Conservation (phyloP, 768 basidiomycete genomes). For the Xerocomus brunneocitrinus region DNA sequence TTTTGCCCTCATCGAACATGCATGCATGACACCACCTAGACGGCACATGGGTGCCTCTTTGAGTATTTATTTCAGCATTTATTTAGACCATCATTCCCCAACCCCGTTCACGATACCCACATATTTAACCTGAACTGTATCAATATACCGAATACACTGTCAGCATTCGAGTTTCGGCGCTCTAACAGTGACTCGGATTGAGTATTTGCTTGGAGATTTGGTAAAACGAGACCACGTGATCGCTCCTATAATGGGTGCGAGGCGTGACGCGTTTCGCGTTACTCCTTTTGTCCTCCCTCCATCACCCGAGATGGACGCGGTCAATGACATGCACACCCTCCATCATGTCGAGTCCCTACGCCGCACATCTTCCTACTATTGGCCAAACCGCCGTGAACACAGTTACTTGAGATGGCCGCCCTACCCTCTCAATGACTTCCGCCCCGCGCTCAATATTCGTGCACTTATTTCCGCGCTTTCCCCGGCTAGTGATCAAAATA, state of each 20-base stretch:
- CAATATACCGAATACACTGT: conserved; percentile 20
- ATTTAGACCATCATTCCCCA: conserved; percentile 23
- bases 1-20: neutral
- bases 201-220: neutral
- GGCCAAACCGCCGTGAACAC: conserved; percentile 17
- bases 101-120: conserved; percentile 23
- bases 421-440: conserved; percentile 14
- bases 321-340: conserved; percentile 10
- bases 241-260: neutral
- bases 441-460: conserved; percentile 30
- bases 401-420: neutral
- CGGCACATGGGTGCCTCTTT: conserved; percentile 1
- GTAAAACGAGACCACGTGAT: conserved; percentile 14
- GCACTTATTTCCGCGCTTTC: conserved; percentile 22
- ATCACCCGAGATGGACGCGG: conserved; percentile 6
- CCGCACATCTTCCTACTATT: conserved; percentile 21
- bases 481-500: neutral
- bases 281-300: conserved; percentile 6
- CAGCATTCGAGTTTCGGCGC: neutral
- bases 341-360: conserved; percentile 29
- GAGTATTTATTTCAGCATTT: conserved; percentile 26
- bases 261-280: conserved; percentile 4
- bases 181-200: neutral
- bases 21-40: conserved; percentile 4
- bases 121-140: conserved; percentile 22